phyloP scores from a whole-genome alignment of 2,329 filamentous ascomycete species.

The Eutypa lata region DNA sequence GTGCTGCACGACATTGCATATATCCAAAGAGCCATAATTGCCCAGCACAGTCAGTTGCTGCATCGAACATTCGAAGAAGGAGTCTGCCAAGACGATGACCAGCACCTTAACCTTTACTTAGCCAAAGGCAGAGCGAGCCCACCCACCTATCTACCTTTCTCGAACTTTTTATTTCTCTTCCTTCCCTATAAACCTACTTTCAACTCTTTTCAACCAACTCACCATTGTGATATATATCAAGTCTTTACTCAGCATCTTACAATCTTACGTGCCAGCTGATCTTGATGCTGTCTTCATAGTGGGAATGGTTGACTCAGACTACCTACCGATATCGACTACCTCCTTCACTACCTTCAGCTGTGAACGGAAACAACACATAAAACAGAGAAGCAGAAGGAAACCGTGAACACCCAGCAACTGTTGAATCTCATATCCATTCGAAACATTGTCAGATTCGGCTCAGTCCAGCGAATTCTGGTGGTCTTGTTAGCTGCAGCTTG shows the following conservation, averaged over 20 bases:
- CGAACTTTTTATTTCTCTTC: background rate
- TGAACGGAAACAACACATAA: background rate
- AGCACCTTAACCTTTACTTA: background rate
- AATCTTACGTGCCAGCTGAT: background rate
- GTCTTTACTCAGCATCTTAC: background rate
- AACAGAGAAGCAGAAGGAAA: background rate
- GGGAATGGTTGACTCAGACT: background rate
- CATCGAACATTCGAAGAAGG: constrained; percentile 26
- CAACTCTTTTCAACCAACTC: background rate
- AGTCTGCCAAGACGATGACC: constrained; percentile 17
- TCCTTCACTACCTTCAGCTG: background rate
- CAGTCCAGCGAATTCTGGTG: background rate
- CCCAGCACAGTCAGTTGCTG: constrained; percentile 8
- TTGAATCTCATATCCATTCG: background rate
- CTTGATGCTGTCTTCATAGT: background rate
- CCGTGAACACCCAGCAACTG: background rate
- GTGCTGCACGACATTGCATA: background rate
- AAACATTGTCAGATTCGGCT: background rate
- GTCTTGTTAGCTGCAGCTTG: background rate
- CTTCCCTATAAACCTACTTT: background rate
- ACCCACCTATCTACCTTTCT: constrained; percentile 11
- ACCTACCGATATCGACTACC: background rate
- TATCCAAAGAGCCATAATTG: background rate
- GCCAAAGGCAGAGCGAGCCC: constrained; percentile 8
- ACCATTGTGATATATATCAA: background rate